Evolutionary conservation across 768 basidiomycete species (phyloP).

Genomic region (Leccinum broughii): DNA sequence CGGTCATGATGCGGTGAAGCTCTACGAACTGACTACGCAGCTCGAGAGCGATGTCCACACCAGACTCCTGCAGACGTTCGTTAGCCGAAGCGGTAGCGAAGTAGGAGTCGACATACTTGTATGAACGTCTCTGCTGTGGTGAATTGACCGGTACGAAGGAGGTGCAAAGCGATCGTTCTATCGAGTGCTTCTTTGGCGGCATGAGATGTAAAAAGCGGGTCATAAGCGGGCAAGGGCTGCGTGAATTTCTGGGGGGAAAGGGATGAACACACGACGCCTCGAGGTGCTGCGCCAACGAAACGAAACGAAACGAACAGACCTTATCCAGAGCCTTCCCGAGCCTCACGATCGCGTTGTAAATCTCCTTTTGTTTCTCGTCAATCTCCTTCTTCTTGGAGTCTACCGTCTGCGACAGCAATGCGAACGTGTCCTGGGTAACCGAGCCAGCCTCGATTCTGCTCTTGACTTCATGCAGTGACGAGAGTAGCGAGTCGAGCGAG

Average conservation of each 20-base stretch:
- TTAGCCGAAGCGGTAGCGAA: constrained; percentile 1
- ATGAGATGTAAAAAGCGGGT: constrained; percentile 63
- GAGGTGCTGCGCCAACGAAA: neutral
- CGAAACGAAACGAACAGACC: constrained; percentile 42
- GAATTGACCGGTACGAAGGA: constrained; percentile 81
- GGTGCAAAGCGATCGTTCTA: constrained; percentile 70
- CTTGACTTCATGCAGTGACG: constrained; percentile 56
- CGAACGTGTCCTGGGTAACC: constrained; percentile 49
- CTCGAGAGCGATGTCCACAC: constrained; percentile 52
- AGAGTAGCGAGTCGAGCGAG: constrained; percentile 65
- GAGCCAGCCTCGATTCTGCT: constrained; percentile 49
- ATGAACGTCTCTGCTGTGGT: constrained; percentile 74
- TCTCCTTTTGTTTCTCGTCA: constrained; percentile 86
- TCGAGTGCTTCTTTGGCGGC: constrained; percentile 63
- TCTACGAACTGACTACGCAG: constrained; percentile 61
- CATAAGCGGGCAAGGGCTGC: constrained; percentile 61
- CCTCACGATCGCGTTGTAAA: constrained; percentile 72
- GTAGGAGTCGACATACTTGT: constrained; percentile 44
- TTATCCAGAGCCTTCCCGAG: constrained; percentile 91
- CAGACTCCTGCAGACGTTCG: constrained; percentile 56
- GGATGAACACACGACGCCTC: constrained; percentile 8
- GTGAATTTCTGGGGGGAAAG: constrained; percentile 54
- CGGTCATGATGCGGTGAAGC: constrained; percentile 69
- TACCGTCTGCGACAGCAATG: constrained; percentile 54
- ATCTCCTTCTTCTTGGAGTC: constrained; percentile 80